Evolutionary conservation across 1,284 basidiomycete species (phyloP).

Genomic region (Sporisorium sorghi): DNA sequence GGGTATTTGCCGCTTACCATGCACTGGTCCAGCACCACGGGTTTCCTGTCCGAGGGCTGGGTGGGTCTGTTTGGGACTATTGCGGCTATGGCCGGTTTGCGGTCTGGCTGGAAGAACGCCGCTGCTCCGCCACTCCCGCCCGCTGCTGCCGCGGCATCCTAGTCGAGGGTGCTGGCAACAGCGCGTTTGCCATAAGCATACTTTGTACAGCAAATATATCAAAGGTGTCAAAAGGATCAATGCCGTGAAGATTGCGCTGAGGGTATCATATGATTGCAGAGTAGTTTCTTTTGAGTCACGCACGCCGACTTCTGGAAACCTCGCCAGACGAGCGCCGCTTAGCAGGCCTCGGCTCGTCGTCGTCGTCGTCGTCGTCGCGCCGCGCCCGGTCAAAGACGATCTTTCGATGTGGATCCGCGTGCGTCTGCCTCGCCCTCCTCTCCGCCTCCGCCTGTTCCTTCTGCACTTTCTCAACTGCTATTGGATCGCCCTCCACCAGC

Average conservation of each 20-base stretch:
- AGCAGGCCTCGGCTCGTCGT: background rate
- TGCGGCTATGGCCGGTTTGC: slow-evolving; percentile 61
- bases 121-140: slow-evolving; percentile 39
- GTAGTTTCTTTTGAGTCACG: background rate
- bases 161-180: background rate
- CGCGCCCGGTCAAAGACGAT: slow-evolving; percentile 10
- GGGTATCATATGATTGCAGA: slow-evolving; percentile 1
- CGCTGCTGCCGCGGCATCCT: slow-evolving; percentile 8
- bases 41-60: slow-evolving; percentile 63
- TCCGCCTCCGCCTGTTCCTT: background rate
- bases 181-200: too few species aligned
- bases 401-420: background rate
- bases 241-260: background rate
- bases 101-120: slow-evolving; percentile 62
- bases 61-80: slow-evolving; percentile 68
- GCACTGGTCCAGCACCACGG: slow-evolving; percentile 75
- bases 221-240: background rate
- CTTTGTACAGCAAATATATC: background rate
- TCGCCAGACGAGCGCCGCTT: slow-evolving; percentile 6
- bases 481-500: slow-evolving; percentile 27
- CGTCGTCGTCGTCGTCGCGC: background rate
- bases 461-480: slow-evolving; percentile 2
- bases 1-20: slow-evolving; percentile 82
- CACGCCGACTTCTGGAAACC: background rate
- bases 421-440: slow-evolving; percentile 1